Percentiles rank a stretch among this genome's conserved stretches.
Conservation (phyloP, 1,139 yeast genomes). For the Sugiyamaella paludigena region DNA sequence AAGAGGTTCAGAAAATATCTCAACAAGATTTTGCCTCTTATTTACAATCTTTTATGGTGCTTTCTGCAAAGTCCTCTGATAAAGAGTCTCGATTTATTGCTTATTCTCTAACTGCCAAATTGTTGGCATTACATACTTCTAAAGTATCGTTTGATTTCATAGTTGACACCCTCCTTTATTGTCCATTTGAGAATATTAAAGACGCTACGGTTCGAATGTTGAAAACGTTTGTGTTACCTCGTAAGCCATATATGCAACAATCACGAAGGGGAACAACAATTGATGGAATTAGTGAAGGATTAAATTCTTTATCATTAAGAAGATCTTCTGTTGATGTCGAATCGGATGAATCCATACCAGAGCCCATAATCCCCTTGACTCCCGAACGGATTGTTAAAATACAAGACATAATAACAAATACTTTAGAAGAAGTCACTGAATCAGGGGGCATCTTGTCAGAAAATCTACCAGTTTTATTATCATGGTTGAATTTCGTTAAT, state of each 20-base stretch:
- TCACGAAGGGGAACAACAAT: conserved; percentile 11
- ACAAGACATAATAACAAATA: conserved; percentile 40
- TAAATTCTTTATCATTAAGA: conserved; percentile 5
- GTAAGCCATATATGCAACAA: not conserved
- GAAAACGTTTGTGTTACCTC: conserved; percentile 49
- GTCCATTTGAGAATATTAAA: conserved; percentile 64
- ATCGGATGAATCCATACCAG: conserved; percentile 28
- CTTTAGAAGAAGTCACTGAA: conserved; percentile 34
- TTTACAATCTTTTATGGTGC: conserved; percentile 46
- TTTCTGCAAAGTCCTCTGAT: conserved; percentile 37
- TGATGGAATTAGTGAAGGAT: conserved; percentile 12
- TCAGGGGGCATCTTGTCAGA: conserved; percentile 25
- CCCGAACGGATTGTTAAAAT: conserved; percentile 43
- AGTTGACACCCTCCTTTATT: conserved; percentile 59
- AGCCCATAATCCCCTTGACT: conserved; percentile 39
- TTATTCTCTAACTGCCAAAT: conserved; percentile 35
- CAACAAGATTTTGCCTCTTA: conserved; percentile 39
- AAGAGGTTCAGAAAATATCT: conserved; percentile 31
- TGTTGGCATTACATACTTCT: conserved; percentile 56
- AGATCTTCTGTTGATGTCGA: not conserved
- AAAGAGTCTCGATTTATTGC: conserved; percentile 31
- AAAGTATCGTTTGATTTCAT: conserved; percentile 58
- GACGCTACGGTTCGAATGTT: conserved; percentile 62
- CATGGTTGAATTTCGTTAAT: conserved; percentile 55
- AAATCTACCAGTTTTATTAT: conserved; percentile 47